A percentile compares a stretch with the other conserved stretches of the same genome.
phyloP scores from a whole-genome alignment of 176 grass and related monocot species.

The Oryza australiensis region DNA sequence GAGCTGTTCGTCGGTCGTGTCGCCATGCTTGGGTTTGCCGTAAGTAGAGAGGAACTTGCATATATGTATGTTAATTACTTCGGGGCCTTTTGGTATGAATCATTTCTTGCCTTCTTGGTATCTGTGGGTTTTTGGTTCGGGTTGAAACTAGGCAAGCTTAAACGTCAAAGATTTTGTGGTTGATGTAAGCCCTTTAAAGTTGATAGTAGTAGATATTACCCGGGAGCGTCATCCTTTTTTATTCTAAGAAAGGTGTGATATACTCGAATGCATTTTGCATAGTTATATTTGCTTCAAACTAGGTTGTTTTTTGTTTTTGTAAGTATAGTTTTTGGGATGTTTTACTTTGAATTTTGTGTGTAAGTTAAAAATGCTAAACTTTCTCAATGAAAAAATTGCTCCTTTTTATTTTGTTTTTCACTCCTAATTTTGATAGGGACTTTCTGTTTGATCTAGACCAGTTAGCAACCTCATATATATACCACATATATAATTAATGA shows the following conservation, averaged over 20 bases:
- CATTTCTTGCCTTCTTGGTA: no score
- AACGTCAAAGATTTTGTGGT: no score
- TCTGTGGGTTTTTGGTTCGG: no score
- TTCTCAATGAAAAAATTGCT: not conserved
- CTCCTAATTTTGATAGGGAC: not conserved
- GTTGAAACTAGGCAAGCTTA: no score
- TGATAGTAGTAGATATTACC: no score
- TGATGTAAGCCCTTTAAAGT: no score
- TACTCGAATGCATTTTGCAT: not conserved
- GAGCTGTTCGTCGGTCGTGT: constrained; percentile 98
- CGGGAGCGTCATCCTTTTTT: no score
- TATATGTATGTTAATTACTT: not conserved
- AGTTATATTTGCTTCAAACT: not conserved
- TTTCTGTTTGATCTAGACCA: not conserved
- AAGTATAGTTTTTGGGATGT: no score
- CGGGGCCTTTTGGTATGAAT: no score
- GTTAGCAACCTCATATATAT: not conserved
- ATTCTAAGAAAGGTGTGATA: not conserved
- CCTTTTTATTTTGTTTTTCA: not conserved
- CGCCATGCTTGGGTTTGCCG: constrained; percentile 97
- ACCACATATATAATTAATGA: not conserved
- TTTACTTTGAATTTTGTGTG: not conserved
- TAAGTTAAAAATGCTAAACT: not conserved
- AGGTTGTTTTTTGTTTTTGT: not conserved
- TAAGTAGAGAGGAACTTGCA: constrained; percentile 40